Conservation (phyloP, 768 basidiomycete genomes). For the Cystobasidium onofrii region DNA sequence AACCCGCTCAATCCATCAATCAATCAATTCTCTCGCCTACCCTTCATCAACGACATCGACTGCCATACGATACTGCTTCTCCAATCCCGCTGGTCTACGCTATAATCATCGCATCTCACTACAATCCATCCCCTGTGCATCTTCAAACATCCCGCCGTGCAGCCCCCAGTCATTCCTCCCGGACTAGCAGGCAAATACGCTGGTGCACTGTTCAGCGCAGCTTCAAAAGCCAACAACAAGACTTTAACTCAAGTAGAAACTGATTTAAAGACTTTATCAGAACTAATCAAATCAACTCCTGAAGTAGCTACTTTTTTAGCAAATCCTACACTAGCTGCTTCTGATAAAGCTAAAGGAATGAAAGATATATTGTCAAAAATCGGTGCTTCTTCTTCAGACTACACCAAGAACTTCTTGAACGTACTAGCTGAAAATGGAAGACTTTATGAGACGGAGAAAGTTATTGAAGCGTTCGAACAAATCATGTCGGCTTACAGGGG, state of each 20-base stretch:
- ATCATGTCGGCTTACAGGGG: conserved; percentile 82
- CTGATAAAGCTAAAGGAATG: conserved; percentile 66
- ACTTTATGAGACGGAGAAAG: conserved; percentile 69
- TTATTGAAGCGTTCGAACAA: conserved; percentile 84
- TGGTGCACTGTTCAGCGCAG: conserved; percentile 43
- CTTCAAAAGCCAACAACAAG: conserved; percentile 57
- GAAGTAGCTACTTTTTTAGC: conserved; percentile 64
- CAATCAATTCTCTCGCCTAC: not conserved
- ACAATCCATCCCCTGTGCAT: too few relatives aligned
- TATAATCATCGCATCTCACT: too few relatives aligned
- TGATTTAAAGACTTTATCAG: conserved; percentile 66
- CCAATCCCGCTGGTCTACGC: too few relatives aligned
- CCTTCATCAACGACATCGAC: not conserved
- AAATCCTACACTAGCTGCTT: conserved; percentile 82
- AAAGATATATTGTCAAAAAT: conserved; percentile 53
- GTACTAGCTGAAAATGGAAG: conserved; percentile 91
- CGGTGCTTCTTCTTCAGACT: conserved; percentile 56
- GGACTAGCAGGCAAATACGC: conserved; percentile 44
- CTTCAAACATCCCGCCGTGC: not conserved
- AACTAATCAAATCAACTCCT: conserved; percentile 59
- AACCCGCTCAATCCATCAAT: not conserved
- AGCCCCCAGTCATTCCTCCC: conserved; percentile 30
- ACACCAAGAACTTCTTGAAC: conserved; percentile 68
- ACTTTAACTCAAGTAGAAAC: conserved; percentile 74
- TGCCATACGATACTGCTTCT: not conserved